Conservation (phyloP, 2,329 filamentous ascomycete species). For the Metarhizium guizhouense region DNA sequence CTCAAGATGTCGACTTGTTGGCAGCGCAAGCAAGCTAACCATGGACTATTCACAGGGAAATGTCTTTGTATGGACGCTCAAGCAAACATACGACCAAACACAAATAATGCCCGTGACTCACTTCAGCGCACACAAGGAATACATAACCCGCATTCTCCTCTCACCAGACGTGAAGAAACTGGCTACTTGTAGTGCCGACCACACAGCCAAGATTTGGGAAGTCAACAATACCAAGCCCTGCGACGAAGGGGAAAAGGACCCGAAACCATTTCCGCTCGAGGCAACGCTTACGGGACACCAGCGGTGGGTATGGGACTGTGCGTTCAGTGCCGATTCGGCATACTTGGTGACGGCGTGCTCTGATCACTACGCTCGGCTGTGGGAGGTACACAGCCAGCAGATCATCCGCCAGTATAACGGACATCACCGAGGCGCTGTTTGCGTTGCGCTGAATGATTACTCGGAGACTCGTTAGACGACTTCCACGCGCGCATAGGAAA, state of each 20-base stretch:
- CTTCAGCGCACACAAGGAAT: conserved; percentile 85
- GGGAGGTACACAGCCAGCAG: conserved; percentile 78
- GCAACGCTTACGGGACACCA: conserved; percentile 85
- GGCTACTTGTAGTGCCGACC: conserved; percentile 87
- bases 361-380: conserved; percentile 85
- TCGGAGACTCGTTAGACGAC: conserved; percentile 39
- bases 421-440: conserved; percentile 84
- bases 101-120: conserved; percentile 79
- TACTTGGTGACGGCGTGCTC: conserved; percentile 91
- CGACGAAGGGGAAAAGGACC: conserved; percentile 24
- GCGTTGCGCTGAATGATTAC: conserved; percentile 87
- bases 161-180: conserved; percentile 92
- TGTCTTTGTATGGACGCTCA: conserved; percentile 93
- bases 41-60: conserved; percentile 55
- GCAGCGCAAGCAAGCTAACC: conserved; percentile 3
- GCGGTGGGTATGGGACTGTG: conserved; percentile 96
- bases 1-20: not conserved
- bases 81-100: conserved; percentile 73
- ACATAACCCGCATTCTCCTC: conserved; percentile 84
- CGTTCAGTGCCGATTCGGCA: conserved; percentile 85
- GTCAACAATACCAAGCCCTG: conserved; percentile 59
- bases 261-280: conserved; percentile 66
- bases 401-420: conserved; percentile 95
- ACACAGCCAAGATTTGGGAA: conserved; percentile 93
- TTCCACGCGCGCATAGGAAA: too few relatives aligned